These are phyloP conservation scores for Fusarium foetens DNA, from an alignment of 2,329 filamentous ascomycete species.

Conservation along the genomic window DNA sequence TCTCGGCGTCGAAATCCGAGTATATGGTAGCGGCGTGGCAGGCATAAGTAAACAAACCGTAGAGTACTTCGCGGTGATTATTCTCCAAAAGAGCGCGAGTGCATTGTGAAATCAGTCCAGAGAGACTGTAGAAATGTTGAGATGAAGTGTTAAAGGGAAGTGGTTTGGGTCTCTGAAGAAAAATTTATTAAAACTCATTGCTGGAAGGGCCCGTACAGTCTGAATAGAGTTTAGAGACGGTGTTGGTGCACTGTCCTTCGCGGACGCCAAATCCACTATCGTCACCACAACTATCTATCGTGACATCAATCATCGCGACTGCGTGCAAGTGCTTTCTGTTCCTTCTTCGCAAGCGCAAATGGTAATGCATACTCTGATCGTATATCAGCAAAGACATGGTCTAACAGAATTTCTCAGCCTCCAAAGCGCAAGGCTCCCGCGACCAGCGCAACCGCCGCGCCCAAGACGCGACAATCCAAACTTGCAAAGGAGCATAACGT, in stretches of 20 bases:
- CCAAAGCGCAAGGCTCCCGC: constrained; percentile 62
- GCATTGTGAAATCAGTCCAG: neutral
- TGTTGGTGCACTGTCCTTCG: constrained; percentile 12
- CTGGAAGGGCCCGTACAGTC: constrained; percentile 35
- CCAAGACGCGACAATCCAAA: constrained; percentile 75
- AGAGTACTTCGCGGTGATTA: constrained; percentile 17
- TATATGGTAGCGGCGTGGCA: neutral
- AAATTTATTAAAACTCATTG: constrained; percentile 23
- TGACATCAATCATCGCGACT: constrained; percentile 38
- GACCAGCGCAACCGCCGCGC: constrained; percentile 42
- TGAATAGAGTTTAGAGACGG: accelerated
- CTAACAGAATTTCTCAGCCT: constrained; percentile 51
- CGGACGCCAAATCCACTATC: constrained; percentile 10
- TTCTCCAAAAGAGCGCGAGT: constrained; percentile 16
- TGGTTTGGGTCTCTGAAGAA: neutral
- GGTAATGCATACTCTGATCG: neutral
- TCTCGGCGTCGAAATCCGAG: neutral
- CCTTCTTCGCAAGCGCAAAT: constrained; percentile 21
- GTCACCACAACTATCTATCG: constrained; percentile 17
- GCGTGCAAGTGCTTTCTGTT: constrained; percentile 1
- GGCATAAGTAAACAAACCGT: constrained; percentile 40
- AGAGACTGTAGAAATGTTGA: constrained; percentile 4
- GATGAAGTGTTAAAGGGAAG: neutral
- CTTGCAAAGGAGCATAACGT: constrained; percentile 94
- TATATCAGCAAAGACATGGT: neutral